Base-by-base conservation (phyloP, 352 stramenopile genomes). In the Globisporangium viniferum region DNA sequence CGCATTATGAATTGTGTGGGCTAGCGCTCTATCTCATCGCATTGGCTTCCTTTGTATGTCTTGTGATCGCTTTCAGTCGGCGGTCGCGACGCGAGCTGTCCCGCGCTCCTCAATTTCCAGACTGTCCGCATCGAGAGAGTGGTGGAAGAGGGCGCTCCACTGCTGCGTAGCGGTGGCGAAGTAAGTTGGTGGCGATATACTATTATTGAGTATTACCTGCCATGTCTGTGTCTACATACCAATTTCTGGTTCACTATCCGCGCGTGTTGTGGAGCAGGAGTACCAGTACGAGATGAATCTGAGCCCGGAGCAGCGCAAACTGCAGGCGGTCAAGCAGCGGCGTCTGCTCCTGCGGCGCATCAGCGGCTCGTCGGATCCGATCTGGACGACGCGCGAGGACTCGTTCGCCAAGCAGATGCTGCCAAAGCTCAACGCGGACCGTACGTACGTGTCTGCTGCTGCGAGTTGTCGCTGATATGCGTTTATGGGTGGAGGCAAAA, bases 151-250 rank as follows among this genome's bases (percentile, higher is more conserved):
- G 88, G 84, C 5, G 82, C 84, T 14, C 85, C 88, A 29, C 53
- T 95, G 41, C 55, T 95, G 33, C 80, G 86, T 9, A 94, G 82
- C 59, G 88, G 88, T 27, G 88, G 88, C 31, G 83, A 95, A 70
- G 83, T 89, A n/a, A 20, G 73, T 24, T 24, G 24, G 24, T 74
- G 9, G 1, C 18, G 15, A 22, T 20, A n/a, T 20, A 5, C 8
- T 51, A 49, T 49, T 20, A n/a, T 20, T 44, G 36, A 44, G 36
- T 44, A 44, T 44, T 44, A 14, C 9, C 12, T 27, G 18, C 15
- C 27, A 4, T 63, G 14, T 58, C 18, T 24, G 2, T 64, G n/a
- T 44, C 36, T 44, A 44, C 12, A 44, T 44, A 44, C 3, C 36
- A 44, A 44, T 18, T 0, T 44, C 36, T n/a, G 27, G 12, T 24